phyloP scores from a whole-genome alignment of 164 flowering plant species.

The Nymphaea colorata region DNA sequence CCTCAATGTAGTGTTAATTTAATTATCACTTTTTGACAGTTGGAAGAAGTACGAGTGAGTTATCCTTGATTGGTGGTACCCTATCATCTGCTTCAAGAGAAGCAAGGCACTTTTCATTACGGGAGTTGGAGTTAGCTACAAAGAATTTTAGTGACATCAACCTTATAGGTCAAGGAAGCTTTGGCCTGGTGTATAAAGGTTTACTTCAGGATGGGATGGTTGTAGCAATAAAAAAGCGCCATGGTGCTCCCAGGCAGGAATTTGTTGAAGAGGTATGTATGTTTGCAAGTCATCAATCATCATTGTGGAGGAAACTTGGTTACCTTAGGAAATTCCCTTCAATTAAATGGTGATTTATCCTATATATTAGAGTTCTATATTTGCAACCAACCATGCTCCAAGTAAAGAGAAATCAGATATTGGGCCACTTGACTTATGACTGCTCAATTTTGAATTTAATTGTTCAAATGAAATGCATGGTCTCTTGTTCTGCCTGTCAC shows the following conservation, averaged over 20 bases:
- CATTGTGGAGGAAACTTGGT: no score
- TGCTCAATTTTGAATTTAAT: not conserved
- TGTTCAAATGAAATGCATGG: not conserved
- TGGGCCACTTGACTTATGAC: no score
- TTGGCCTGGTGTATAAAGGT: constrained; percentile 85
- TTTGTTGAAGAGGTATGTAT: constrained; percentile 62
- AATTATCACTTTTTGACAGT: not conserved
- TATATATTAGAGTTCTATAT: no score
- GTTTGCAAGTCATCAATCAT: no score
- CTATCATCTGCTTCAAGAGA: constrained; percentile 26
- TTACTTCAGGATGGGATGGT: constrained; percentile 78
- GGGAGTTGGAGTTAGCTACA: constrained; percentile 65
- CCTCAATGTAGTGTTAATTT: no score
- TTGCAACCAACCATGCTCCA: no score
- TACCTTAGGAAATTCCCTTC: no score
- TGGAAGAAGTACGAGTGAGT: constrained; percentile 20
- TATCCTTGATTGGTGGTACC: constrained; percentile 22
- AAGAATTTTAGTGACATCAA: constrained; percentile 57
- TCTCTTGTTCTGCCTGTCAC: not conserved
- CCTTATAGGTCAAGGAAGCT: constrained; percentile 78
- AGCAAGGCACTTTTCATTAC: constrained; percentile 52
- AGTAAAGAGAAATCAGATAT: no score
- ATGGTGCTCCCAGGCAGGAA: constrained; percentile 53
- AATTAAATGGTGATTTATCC: no score
- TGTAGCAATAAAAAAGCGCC: constrained; percentile 76